A percentile compares a stretch with the other conserved stretches of the same genome.
These are phyloP conservation scores for Rugosomyces carneus DNA, from an alignment of 1,284 basidiomycete genomes.

Conservation along the genomic window DNA sequence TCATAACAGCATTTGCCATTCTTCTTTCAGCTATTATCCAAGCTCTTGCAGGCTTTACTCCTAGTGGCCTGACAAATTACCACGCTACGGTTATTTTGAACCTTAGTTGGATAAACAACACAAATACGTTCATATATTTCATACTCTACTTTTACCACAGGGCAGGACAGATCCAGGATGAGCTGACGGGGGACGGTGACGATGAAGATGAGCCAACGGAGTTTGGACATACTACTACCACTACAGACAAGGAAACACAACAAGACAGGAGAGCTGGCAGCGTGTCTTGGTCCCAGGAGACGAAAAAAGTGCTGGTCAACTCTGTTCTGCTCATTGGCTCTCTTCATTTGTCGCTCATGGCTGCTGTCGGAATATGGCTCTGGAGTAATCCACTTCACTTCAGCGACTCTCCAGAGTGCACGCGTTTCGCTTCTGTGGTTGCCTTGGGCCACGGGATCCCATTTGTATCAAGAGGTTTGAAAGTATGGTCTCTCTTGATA, in stretches of 20 bases:
- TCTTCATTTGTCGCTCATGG: constrained; percentile 20
- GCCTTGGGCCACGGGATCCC: constrained; percentile 8
- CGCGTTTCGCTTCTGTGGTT: constrained; percentile 5
- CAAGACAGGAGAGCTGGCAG: no score
- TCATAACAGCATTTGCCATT: constrained; percentile 22
- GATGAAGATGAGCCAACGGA: no score
- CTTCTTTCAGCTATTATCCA: constrained; percentile 21
- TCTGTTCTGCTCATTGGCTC: constrained; percentile 16
- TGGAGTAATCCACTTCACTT: constrained; percentile 18
- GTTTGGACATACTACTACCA: no score
- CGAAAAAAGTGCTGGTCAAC: neutral
- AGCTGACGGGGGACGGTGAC: no score
- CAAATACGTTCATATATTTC: constrained; percentile 18
- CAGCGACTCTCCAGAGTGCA: constrained; percentile 2
- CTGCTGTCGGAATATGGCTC: constrained; percentile 20
- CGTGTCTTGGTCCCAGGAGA: neutral
- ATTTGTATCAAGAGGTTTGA: constrained; percentile 12
- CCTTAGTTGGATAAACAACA: constrained; percentile 26
- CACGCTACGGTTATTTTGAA: constrained; percentile 20
- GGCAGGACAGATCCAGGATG: neutral
- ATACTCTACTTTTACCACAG: neutral
- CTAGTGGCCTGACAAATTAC: constrained; percentile 13
- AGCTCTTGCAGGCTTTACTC: no score
- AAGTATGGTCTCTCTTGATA: constrained; percentile 14
- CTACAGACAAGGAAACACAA: no score